Evolutionary conservation across 2,329 filamentous ascomycete genomes (phyloP).

Genomic region (Dothideomycetes sp.): DNA sequence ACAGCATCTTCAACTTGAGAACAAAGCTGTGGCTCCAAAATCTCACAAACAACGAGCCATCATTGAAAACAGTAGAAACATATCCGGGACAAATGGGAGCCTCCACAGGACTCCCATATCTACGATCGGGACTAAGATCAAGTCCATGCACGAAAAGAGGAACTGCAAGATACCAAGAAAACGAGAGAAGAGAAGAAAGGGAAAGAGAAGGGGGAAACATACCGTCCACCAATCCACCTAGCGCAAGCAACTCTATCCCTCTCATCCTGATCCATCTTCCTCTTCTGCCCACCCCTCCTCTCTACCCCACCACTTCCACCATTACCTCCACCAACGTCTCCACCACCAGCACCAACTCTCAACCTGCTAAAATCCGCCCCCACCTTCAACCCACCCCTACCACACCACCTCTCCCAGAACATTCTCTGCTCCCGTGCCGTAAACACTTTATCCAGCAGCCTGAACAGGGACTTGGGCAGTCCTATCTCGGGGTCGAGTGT

Average conservation of each 20-base stretch:
- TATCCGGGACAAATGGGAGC: no score
- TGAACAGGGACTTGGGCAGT: not conserved
- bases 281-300: not conserved
- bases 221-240: conserved; percentile 25
- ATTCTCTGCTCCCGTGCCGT: not conserved
- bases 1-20: no score
- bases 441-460: conserved; percentile 3
- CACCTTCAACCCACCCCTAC: not conserved
- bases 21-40: no score
- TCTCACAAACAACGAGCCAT: no score
- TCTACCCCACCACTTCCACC: no score
- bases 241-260: no score
- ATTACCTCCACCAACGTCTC: no score
- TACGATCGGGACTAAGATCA: not conserved
- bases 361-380: no score
- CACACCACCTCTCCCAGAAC: conserved; percentile 1
- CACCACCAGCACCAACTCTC: no score
- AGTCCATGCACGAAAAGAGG: not conserved
- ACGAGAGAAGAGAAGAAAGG: conserved; percentile 8
- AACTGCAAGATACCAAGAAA: not conserved
- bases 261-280: not conserved
- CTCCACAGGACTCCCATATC: no score
- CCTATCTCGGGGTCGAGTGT: no score
- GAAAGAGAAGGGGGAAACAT: conserved; percentile 6
- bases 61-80: no score